Evolutionary conservation across 192 early-diverging fungal species (phyloP), one percentile per base, ranked within the genome.

Genomic region (Coemansia asiatica): DNA sequence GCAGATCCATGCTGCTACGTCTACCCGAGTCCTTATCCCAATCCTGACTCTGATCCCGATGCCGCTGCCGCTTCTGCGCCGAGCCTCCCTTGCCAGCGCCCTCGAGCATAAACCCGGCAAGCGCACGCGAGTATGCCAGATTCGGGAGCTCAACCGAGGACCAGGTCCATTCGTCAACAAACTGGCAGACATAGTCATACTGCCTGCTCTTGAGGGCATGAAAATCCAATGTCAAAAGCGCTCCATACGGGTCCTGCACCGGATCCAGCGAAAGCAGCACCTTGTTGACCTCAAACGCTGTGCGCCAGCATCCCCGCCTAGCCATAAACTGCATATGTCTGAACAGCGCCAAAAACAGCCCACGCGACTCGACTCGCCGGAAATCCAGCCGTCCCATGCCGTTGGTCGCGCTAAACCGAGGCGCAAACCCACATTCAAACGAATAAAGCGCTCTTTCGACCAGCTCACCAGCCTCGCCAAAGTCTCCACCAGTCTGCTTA

Each of bases 241-340:
- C 84, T 7, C 92, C 86, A 5, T 92, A 78, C 10, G 94, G 91
- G 62, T 97, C 95, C 12, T 78, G 75, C 28, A 72, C 74, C 3
- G 92, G 91, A 67, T 94, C 92, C 59, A 96, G 77, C 66, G 75
- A 73, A 63, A 86, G 68, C 36, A 92, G 78, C 12, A 91, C 76
- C 78, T 92, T 97, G 56, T 91, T 87, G 55, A 94, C 89, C 77
- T 96, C 95, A 66, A 95, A 89, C 21, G 91, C 88, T 22, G 95
- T 97, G 38, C 92, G 75, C 95, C 95, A 97, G 75, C 94, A 95
- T 15, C 95, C 94, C 54, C 90, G 83, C n/a, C 94, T 83, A 23
- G 89, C 84, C 66, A 95, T 67, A 67, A 90, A 94, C 71, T 90
- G 87, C 55, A 95, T 88, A 38, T 97, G 94, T 13, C 92, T 82